These are phyloP conservation scores for Dacryopinax primogenitus DNA, from an alignment of 768 basidiomycete genomes.

Conservation along the genomic window DNA sequence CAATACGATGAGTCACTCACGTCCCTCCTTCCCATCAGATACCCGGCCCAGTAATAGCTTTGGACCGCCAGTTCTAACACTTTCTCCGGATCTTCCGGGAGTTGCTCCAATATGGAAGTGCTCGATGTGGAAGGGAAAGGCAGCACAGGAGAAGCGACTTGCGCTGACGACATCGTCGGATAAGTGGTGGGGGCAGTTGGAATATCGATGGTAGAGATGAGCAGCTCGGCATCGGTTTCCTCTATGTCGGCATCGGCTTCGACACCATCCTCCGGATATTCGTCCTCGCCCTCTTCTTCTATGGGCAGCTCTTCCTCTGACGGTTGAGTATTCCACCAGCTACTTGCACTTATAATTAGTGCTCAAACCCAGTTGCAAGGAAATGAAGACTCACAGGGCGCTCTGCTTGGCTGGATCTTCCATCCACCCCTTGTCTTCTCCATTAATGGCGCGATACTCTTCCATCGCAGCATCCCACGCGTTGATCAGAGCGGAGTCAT, in stretches of 20 bases:
- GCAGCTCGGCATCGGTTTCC: not conserved
- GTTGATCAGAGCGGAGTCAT: constrained; percentile 67
- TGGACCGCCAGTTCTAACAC: constrained; percentile 27
- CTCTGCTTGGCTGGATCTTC: not conserved
- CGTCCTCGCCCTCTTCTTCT: constrained; percentile 16
- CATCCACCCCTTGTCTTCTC: constrained; percentile 5
- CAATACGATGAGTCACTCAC: not conserved
- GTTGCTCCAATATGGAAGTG: constrained; percentile 31
- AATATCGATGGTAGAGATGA: not conserved
- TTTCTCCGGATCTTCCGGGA: constrained; percentile 34
- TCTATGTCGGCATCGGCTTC: not conserved
- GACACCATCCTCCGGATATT: not conserved
- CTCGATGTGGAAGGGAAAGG: constrained; percentile 27
- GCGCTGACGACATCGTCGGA: no score
- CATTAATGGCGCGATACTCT: constrained; percentile 37
- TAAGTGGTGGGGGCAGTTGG: not conserved
- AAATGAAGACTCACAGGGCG: not conserved
- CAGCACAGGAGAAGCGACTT: no score
- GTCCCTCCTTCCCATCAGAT: not conserved
- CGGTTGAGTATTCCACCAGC: constrained; percentile 22
- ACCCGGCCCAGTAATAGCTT: constrained; percentile 2
- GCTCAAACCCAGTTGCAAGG: not conserved
- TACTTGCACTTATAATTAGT: not conserved
- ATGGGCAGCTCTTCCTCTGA: constrained; percentile 35
- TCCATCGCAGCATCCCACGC: constrained; percentile 77